Evolutionary conservation across 352 stramenopile genomes (phyloP), one percentile per base, ranked within the genome.

Genomic region (Phytophthora multivora): DNA sequence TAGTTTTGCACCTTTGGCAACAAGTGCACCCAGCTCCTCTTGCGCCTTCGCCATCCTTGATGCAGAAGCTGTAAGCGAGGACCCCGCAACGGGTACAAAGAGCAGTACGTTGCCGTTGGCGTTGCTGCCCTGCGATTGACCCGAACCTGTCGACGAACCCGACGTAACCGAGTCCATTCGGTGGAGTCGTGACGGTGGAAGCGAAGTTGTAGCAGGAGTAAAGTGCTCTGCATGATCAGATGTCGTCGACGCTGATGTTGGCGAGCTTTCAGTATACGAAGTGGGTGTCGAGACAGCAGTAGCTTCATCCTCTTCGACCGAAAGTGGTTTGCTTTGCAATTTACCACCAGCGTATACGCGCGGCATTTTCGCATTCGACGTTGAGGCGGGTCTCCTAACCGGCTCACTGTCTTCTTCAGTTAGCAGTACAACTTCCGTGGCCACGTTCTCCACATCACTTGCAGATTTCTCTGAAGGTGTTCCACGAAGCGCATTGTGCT

Each of bases 71-170:
- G 79, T 83, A 50, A 93, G 83, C 11, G 78, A 77, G 4, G 86
- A 93, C 2, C 82, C 82, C 19, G 80, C 79, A 0, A 78, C 79
- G 8, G 81, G 75, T 15, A 92, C 80, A 53, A 94, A 91, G 12
- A 94, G 69, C 31, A 91, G 45, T 3, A 94, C 79, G 38, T 94
- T 91, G 23, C 69, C 52, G 15, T 35, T 58, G 11, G 25, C 73
- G 31, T 33, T 33, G 10, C 39, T 80, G n/a, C 66, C 38, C 10
- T 69, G 64, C 4, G 75, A 63, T 13, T 77, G 48, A 4, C 52
- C 56, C 6, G 63, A 55, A 16, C 62, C 59, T 33, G 65, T 64
- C 21, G 75, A 76, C 13, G 70, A 71, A 33, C 64, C 58, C 2
- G 69, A 73, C 11, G 59, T 26, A 12, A 70, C 62, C 13, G 60